These are phyloP conservation scores for Ceraceosorus guamensis DNA, from an alignment of 1,284 basidiomycete species.

Conservation along the genomic window DNA sequence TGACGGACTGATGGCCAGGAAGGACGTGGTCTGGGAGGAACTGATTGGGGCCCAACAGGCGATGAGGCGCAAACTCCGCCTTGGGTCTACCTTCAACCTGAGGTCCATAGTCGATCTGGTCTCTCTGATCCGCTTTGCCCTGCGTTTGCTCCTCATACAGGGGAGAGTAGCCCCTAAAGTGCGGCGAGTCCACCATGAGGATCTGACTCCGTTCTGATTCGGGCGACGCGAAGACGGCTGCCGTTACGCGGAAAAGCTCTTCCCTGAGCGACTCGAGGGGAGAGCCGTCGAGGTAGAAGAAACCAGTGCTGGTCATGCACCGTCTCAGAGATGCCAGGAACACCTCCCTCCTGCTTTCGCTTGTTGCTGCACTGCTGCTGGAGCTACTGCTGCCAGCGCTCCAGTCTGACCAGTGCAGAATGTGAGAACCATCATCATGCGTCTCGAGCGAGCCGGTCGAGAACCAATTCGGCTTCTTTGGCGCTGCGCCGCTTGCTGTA, in stretches of 20 bases:
- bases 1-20: slow-evolving; percentile 8
- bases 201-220: slow-evolving; percentile 13
- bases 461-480: too few species aligned
- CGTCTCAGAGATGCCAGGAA: too few species aligned
- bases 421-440: too few species aligned
- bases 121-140: slow-evolving; percentile 22
- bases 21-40: slow-evolving; percentile 18
- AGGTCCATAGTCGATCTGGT: slow-evolving; percentile 18
- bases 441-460: too few species aligned
- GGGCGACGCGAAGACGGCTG: slow-evolving; percentile 20
- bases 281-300: not conserved
- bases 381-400: too few species aligned
- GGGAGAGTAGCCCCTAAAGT: slow-evolving; percentile 31
- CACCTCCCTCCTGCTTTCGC: too few species aligned
- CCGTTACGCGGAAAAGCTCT: slow-evolving; percentile 17
- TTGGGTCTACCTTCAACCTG: not conserved
- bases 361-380: too few species aligned
- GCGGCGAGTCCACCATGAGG: slow-evolving; percentile 19
- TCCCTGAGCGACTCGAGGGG: not conserved
- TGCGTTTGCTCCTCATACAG: slow-evolving; percentile 27
- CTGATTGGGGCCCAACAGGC: slow-evolving; percentile 35
- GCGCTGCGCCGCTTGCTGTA: too few species aligned
- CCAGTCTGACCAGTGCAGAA: too few species aligned
- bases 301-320: not conserved
- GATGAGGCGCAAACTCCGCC: slow-evolving; percentile 4